Evolutionary conservation across 2,329 filamentous ascomycete genomes (phyloP).

Genomic region (Aureobasidium mangrovei): DNA sequence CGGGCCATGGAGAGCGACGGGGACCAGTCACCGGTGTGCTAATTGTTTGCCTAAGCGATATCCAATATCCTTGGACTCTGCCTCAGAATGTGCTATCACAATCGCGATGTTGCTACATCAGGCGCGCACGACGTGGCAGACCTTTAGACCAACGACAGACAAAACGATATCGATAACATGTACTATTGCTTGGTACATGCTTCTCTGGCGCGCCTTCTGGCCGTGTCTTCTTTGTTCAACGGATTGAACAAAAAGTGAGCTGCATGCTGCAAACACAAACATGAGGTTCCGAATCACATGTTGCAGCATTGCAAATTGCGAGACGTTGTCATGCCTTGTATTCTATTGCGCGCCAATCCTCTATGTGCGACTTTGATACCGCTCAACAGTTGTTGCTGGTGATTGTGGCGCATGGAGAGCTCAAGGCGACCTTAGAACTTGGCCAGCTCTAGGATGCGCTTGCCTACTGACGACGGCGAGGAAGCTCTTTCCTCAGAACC

Average conservation of each 20-base stretch:
- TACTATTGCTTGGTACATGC: background rate
- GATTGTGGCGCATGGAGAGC: background rate
- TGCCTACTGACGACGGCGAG: background rate
- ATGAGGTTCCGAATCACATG: background rate
- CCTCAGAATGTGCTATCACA: too few relatives aligned
- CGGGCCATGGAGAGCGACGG: background rate
- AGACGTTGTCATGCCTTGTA: background rate
- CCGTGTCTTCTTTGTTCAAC: background rate
- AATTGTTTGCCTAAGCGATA: background rate
- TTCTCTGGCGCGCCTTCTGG: background rate
- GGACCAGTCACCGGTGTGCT: background rate
- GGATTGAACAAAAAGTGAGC: background rate
- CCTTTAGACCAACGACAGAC: too few relatives aligned
- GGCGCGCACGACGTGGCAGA: too few relatives aligned
- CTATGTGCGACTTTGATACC: background rate
- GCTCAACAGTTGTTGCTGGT: background rate
- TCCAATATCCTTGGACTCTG: background rate
- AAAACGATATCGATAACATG: background rate
- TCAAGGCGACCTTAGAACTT: background rate
- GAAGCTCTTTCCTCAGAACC: background rate
- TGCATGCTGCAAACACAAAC: slow-evolving; percentile 8
- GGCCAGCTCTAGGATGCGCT: background rate
- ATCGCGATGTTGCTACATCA: too few relatives aligned
- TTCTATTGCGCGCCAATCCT: background rate
- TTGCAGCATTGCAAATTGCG: background rate